A percentile compares a stretch with the other conserved stretches of the same genome.
phyloP scores from a whole-genome alignment of 352 stramenopile species.

The Salisapilia sapeloensis region DNA sequence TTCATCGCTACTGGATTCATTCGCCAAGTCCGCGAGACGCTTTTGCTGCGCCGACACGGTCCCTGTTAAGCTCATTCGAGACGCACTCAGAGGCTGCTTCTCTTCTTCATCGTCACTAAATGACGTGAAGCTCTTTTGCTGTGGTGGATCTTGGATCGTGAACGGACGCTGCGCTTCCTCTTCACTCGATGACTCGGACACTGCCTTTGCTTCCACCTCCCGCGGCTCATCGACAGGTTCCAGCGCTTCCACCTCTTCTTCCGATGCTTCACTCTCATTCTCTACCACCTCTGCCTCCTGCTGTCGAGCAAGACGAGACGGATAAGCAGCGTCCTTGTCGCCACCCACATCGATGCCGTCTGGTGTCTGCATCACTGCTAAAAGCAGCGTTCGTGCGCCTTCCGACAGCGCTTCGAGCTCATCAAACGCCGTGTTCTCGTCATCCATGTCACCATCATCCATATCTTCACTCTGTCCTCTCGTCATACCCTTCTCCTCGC shows the following conservation, averaged over 20 bases:
- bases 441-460: conserved; percentile 46
- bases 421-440: conserved; percentile 72
- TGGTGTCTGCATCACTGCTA: conserved; percentile 80
- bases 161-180: no score
- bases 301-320: no score
- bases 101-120: conserved; percentile 65
- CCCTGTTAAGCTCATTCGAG: conserved; percentile 29
- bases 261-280: conserved; percentile 5
- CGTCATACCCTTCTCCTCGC: conserved; percentile 1
- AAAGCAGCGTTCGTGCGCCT: conserved; percentile 58
- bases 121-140: conserved; percentile 68
- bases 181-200: conserved; percentile 6
- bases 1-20: conserved; percentile 70
- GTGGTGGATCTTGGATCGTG: no score
- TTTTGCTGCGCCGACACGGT: conserved; percentile 52
- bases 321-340: conserved; percentile 31
- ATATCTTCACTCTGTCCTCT: conserved; percentile 24
- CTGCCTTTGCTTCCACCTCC: conserved; percentile 3
- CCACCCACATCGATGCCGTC: conserved; percentile 60
- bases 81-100: conserved; percentile 13
- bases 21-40: conserved; percentile 44
- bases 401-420: conserved; percentile 78
- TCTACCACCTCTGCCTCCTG: conserved; percentile 8
- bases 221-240: not conserved
- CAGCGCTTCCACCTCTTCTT: conserved; percentile 6